Evolutionary conservation across 306 rosid species (phyloP).

Genomic region (Elaeagnus macrophylla): DNA sequence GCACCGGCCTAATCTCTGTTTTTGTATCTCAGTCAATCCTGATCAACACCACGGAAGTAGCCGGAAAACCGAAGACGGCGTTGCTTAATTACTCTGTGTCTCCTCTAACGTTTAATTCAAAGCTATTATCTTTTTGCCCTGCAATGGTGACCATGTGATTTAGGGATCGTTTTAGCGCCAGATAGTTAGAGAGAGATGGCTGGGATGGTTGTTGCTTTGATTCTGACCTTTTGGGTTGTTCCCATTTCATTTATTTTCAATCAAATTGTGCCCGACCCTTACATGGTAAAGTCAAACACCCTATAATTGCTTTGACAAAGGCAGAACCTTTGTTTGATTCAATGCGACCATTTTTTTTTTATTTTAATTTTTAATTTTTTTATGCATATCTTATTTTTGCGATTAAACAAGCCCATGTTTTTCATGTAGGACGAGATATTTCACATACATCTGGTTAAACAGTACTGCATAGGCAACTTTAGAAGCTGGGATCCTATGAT

Average conservation of each 20-base stretch:
- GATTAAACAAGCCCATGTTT: constrained; percentile 3
- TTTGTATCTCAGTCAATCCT: too few relatives aligned
- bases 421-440: constrained; percentile 85
- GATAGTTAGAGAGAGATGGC: constrained; percentile 40
- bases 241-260: constrained; percentile 55
- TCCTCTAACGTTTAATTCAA: too few relatives aligned
- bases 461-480: constrained; percentile 73
- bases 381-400: neutral
- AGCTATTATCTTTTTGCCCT: too few relatives aligned
- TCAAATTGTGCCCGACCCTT: constrained; percentile 61
- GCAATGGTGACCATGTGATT: too few relatives aligned
- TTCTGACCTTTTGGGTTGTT: constrained; percentile 74
- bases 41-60: too few relatives aligned
- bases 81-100: too few relatives aligned
- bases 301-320: neutral
- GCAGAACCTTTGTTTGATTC: neutral
- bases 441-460: constrained; percentile 74
- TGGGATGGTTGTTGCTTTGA: constrained; percentile 44
- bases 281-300: constrained; percentile 45
- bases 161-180: neutral
- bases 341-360: neutral
- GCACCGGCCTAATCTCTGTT: too few relatives aligned
- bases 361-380: neutral
- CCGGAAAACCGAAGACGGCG: too few relatives aligned
- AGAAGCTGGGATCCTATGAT: constrained; percentile 97